phyloP scores from a whole-genome alignment of 345 rosid genomes.

The Sapria himalayana region DNA sequence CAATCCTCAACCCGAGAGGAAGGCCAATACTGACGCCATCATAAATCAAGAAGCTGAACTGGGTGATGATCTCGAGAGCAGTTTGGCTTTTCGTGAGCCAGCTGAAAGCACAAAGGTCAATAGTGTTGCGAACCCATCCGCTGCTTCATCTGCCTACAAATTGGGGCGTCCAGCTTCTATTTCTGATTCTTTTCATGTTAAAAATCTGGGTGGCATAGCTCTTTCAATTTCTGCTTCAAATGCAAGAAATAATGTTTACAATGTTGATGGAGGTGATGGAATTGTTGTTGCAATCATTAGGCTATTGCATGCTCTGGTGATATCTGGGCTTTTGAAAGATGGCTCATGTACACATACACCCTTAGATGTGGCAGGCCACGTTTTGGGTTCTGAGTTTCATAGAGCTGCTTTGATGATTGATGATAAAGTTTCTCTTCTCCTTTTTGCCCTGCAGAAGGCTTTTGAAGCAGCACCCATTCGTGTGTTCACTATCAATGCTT shows the following conservation, averaged over 20 bases:
- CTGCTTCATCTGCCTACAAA: conserved; percentile 17
- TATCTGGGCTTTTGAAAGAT: conserved; percentile 57
- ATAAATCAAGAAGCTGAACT: conserved; percentile 20
- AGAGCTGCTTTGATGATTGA: conserved; percentile 80
- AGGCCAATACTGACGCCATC: conserved; percentile 17
- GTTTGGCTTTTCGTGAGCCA: conserved; percentile 24
- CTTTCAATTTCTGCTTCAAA: conserved; percentile 84
- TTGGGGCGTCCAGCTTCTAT: conserved; percentile 39
- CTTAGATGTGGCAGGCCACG: conserved; percentile 38
- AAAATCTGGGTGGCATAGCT: conserved; percentile 82
- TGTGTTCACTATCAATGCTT: conserved; percentile 72
- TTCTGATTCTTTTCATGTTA: conserved; percentile 31
- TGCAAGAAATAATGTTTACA: conserved; percentile 90
- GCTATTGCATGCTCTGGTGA: conserved; percentile 63
- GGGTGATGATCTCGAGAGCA: conserved; percentile 17
- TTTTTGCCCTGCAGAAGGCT: conserved; percentile 79
- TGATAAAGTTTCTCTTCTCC: conserved; percentile 79
- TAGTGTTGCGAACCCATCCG: conserved; percentile 13
- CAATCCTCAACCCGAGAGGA: conserved; percentile 16
- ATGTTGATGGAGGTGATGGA: conserved; percentile 75
- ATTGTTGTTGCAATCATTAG: conserved; percentile 77
- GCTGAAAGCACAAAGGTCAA: conserved; percentile 17
- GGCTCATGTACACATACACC: conserved; percentile 24
- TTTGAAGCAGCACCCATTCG: conserved; percentile 86
- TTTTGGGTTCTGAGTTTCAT: conserved; percentile 39